Conservation (phyloP, 768 basidiomycete genomes). For the Hygrophorus russula region DNA sequence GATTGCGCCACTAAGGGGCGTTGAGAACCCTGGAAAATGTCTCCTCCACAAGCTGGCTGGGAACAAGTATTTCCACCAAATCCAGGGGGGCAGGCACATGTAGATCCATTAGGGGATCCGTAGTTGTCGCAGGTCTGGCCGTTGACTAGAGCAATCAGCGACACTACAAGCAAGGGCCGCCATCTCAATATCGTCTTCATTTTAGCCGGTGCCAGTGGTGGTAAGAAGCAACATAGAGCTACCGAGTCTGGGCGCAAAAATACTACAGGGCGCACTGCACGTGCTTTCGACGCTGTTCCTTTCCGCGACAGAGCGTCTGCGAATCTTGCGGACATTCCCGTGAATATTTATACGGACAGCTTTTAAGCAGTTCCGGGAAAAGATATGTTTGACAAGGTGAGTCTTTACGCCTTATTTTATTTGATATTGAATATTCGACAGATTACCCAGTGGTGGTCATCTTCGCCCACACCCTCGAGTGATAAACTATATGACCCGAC, state of each 20-base stretch:
- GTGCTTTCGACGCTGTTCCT: too few species aligned
- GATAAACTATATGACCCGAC: slow-evolving; percentile 54
- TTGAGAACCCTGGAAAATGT: slow-evolving; percentile 60
- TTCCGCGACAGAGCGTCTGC: too few species aligned
- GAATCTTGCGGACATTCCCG: too few species aligned
- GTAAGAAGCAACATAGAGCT: too few species aligned
- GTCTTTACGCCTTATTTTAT: background rate
- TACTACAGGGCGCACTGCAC: too few species aligned
- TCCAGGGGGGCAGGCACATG: slow-evolving; percentile 72
- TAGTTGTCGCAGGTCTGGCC: slow-evolving; percentile 60
- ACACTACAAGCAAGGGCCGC: slow-evolving; percentile 9
- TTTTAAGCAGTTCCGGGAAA: too few species aligned
- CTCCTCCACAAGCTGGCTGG: slow-evolving; percentile 68
- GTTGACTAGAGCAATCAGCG: slow-evolving; percentile 13
- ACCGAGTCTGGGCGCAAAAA: too few species aligned
- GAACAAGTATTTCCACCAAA: slow-evolving; percentile 67
- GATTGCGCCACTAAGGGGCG: slow-evolving; percentile 37
- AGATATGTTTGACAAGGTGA: slow-evolving; percentile 33
- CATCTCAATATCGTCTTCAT: background rate
- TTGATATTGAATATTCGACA: slow-evolving; percentile 10
- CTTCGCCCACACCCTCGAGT: slow-evolving; percentile 16
- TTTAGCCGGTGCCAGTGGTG: too few species aligned
- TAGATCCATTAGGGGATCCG: slow-evolving; percentile 41
- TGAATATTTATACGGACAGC: too few species aligned
- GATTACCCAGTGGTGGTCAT: slow-evolving; percentile 50